Evolutionary conservation across 306 rosid species (phyloP).

Genomic region (Carpinus fangiana): DNA sequence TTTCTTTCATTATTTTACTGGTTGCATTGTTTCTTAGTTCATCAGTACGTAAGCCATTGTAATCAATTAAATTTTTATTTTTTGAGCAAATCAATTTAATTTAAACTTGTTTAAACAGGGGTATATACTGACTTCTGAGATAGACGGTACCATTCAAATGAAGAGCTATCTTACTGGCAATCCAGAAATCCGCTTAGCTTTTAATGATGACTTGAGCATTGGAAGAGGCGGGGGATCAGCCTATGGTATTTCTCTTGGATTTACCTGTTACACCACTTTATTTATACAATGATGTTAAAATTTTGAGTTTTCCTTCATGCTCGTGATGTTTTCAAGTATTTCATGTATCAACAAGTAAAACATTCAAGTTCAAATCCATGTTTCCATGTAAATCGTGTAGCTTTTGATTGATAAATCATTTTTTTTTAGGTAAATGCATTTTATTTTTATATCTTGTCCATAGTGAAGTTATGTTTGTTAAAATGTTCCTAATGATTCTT

Average conservation of each 20-base stretch:
- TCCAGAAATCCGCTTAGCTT: slow-evolving; percentile 87
- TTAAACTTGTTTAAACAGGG: slow-evolving; percentile 57
- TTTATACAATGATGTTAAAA: background rate
- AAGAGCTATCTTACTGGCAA: slow-evolving; percentile 84
- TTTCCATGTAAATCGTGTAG: slow-evolving; percentile 11
- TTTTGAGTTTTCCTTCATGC: slow-evolving; percentile 3
- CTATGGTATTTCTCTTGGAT: slow-evolving; percentile 45
- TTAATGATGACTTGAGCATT: slow-evolving; percentile 77
- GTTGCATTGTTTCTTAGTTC: background rate
- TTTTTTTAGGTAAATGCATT: slow-evolving; percentile 19
- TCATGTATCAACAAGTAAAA: background rate
- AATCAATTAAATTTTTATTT: slow-evolving; percentile 9
- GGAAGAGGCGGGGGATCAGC: slow-evolving; percentile 59
- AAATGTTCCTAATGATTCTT: slow-evolving; percentile 27
- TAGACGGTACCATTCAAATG: slow-evolving; percentile 95
- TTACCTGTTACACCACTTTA: background rate
- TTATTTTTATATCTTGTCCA: background rate
- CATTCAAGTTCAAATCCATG: slow-evolving; percentile 17
- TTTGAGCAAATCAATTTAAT: background rate
- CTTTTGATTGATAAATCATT: slow-evolving; percentile 17
- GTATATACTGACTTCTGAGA: slow-evolving; percentile 84
- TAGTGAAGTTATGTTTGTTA: slow-evolving; percentile 6
- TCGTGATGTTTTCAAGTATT: slow-evolving; percentile 22
- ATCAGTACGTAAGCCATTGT: slow-evolving; percentile 1
- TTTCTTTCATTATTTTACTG: background rate